Evolutionary conservation across 1,284 basidiomycete genomes (phyloP).

Genomic region (Ustilago trichophora): DNA sequence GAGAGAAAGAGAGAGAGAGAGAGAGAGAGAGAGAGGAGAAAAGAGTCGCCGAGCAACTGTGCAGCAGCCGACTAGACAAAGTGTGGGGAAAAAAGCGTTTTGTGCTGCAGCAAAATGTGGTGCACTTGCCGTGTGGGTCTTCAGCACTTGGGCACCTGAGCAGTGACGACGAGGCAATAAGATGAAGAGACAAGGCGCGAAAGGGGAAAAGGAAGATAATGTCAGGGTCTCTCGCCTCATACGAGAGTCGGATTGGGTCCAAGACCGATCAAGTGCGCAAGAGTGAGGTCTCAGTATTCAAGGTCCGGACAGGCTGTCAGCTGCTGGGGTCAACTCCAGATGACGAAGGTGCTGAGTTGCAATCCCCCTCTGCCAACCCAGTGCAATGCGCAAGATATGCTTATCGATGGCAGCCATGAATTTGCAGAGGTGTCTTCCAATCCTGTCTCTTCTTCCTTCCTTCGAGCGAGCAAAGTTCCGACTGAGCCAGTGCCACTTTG

Average conservation of each 20-base stretch:
- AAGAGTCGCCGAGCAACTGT: not conserved
- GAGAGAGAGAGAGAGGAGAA: not conserved
- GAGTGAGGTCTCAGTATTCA: not conserved
- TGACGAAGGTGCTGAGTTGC: slow-evolving; percentile 14
- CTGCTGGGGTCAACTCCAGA: not conserved
- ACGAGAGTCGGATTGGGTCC: not conserved
- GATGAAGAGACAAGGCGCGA: not conserved
- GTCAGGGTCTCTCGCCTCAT: not conserved
- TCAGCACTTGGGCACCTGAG: too few species aligned
- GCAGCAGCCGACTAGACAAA: not conserved
- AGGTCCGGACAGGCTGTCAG: not conserved
- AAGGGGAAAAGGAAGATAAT: not conserved
- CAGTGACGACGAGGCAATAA: not conserved
- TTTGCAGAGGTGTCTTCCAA: too few species aligned
- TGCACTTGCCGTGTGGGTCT: not conserved
- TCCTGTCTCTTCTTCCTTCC: too few species aligned
- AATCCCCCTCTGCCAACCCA: slow-evolving; percentile 10
- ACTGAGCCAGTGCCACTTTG: not conserved
- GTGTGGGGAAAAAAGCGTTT: slow-evolving; percentile 5
- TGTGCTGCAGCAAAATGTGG: not conserved
- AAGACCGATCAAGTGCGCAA: too few species aligned
- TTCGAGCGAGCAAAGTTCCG: too few species aligned
- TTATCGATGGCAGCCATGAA: not conserved
- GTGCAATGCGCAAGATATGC: not conserved
- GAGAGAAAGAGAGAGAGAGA: not conserved